Base-by-base conservation (phyloP, 768 basidiomycete genomes). In the Strobilomyces confusus region DNA sequence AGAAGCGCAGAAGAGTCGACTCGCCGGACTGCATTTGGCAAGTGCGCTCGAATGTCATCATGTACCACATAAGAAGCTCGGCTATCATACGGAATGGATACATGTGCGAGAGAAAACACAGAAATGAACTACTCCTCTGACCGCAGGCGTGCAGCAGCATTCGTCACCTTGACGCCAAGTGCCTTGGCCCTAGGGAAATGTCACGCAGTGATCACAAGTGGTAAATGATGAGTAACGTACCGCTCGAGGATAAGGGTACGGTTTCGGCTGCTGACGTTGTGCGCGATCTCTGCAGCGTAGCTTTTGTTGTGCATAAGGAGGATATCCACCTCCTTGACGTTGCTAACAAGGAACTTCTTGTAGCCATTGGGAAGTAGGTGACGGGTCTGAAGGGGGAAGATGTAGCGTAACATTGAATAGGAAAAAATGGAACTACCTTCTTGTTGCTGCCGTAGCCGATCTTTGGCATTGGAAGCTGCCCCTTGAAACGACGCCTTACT, bases 271-370 rank as follows among this genome's bases (percentile, higher is more conserved):
- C 87, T 91, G 60, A 99, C 94, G 62, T 84, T 86, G 81, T 97
- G 95, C 48, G 97, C 97, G 64, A 99, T 93, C 72, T 95, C 92
- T 49, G 94, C 97, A 45, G 94, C 87, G 70, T 88, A 98, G 66
- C 77, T 87, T 79, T 92, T 92, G 84, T 92, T 95, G 83, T 98
- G 95, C 93, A 98, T 95, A 48, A 98, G 80, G 58, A 98, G 86
- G 63, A 98, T 83, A 65, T 98, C 94, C 57, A 99, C 75, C 72
- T 98, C 95, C 71, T 87, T 83, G 49, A 89, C 81, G 75, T 98
- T 98, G 81, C 81, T 87, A 66, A 99, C 91, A 58, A 95, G 77
- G 78, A 98, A 87, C 74, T 95, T 93, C 80, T 97, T 95, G 71
- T 90, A 82, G 58, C 97, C 97, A 69, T 86, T 94, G 57, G 97